Evolutionary conservation across 345 rosid species (phyloP).

Genomic region (Melaleuca quinquenervia): DNA sequence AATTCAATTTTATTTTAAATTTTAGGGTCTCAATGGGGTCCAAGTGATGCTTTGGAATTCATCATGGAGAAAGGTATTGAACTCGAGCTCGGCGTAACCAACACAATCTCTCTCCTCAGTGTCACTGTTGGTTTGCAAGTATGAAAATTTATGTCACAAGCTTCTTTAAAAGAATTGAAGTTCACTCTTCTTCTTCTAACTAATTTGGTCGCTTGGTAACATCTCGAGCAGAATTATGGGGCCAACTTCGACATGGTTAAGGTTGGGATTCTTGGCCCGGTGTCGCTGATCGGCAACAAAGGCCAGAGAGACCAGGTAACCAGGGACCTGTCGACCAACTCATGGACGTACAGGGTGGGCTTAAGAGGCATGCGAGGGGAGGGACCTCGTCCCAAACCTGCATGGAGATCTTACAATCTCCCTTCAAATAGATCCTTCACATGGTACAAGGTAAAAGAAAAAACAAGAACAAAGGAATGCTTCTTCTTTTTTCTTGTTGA

Average conservation of each 20-base stretch:
- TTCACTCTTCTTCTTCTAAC: background rate
- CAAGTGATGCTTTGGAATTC: background rate
- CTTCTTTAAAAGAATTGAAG: background rate
- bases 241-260: background rate
- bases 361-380: constrained; percentile 20
- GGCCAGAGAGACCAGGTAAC: background rate
- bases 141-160: background rate
- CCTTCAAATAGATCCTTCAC: constrained; percentile 22
- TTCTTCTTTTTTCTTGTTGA: background rate
- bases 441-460: constrained; percentile 73
- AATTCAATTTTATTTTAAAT: background rate
- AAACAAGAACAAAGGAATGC: background rate
- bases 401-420: constrained; percentile 14
- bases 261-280: constrained; percentile 22
- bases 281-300: constrained; percentile 9
- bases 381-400: background rate
- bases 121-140: constrained; percentile 36
- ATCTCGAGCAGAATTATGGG: constrained; percentile 21
- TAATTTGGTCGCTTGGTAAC: background rate
- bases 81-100: constrained; percentile 9
- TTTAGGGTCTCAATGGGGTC: constrained; percentile 11
- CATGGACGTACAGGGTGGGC: constrained; percentile 56
- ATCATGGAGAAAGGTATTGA: constrained; percentile 6
- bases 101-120: constrained; percentile 28
- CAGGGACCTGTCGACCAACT: constrained; percentile 14